A percentile compares a stretch with the other conserved stretches of the same genome.
Evolutionary conservation across 805 yeast species (phyloP).

Genomic region (Yarrowia hollandica): DNA sequence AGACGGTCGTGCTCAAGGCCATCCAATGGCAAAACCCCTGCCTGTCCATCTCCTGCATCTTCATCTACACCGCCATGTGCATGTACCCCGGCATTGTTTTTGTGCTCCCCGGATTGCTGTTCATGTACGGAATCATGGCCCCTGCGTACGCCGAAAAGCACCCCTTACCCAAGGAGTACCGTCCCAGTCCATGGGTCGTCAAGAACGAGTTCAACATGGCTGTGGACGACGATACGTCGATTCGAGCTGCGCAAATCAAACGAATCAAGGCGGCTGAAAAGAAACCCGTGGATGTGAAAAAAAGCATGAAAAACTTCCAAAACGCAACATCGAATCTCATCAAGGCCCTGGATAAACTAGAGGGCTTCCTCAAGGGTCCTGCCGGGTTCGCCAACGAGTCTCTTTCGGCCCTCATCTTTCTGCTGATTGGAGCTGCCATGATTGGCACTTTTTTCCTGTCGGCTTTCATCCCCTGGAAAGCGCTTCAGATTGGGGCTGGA

Average conservation of each 20-base stretch:
- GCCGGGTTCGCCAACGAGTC: conserved; percentile 27
- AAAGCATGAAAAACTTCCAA: conserved; percentile 26
- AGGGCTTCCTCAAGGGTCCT: conserved; percentile 5
- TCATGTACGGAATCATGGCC: conserved; percentile 28
- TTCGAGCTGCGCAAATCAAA: conserved; percentile 10
- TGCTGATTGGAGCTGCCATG: conserved; percentile 8
- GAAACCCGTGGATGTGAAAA: conserved; percentile 26
- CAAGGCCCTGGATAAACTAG: conserved; percentile 9
- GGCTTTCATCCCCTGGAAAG: conserved; percentile 19
- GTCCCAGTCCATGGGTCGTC: conserved; percentile 5
- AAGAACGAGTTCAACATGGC: conserved; percentile 20
- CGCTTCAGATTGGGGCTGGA: conserved; percentile 23
- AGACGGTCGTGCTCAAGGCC: conserved; percentile 17
- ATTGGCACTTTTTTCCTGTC: conserved; percentile 18
- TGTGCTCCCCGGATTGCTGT: conserved; percentile 5
- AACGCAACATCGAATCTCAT: conserved; percentile 18
- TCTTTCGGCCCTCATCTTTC: neutral
- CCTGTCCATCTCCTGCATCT: conserved; percentile 26
- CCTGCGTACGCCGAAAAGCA: conserved; percentile 27
- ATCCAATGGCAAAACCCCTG: conserved; percentile 29
- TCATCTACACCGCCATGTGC: conserved; percentile 28
- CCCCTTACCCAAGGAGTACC: conserved; percentile 12
- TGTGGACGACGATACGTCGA: conserved; percentile 13
- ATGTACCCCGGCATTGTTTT: conserved; percentile 16
- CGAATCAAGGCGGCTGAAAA: conserved; percentile 11